phyloP scores from a whole-genome alignment of 805 yeast genomes.

The Maudiozyma pseudohumilis region DNA sequence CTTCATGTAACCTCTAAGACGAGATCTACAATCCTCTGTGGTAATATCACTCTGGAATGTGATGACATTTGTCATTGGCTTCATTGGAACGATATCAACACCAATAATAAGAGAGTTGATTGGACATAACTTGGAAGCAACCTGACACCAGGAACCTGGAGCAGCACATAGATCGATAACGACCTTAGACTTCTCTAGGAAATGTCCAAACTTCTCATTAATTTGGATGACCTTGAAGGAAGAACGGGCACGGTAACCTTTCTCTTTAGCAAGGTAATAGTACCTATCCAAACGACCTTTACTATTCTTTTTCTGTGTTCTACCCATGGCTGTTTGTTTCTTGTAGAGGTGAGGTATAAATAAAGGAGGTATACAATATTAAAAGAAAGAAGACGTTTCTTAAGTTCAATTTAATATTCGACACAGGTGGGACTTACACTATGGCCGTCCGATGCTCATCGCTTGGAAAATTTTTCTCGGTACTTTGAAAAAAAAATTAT shows the following conservation, averaged over 20 bases:
- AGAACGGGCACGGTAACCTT: slow-evolving; percentile 98
- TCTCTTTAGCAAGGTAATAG: slow-evolving; percentile 93
- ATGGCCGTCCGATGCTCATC: slow-evolving; percentile 8
- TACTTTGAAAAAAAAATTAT: not conserved
- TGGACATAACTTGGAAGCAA: slow-evolving; percentile 89
- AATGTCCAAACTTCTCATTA: slow-evolving; percentile 93
- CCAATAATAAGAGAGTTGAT: slow-evolving; percentile 89
- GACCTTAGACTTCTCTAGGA: slow-evolving; percentile 86
- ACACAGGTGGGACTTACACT: too few relatives aligned
- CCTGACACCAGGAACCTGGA: slow-evolving; percentile 99
- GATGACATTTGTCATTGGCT: slow-evolving; percentile 88
- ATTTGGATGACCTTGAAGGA: slow-evolving; percentile 91
- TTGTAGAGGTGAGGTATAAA: not conserved
- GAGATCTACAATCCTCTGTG: slow-evolving; percentile 94
- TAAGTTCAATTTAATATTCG: not conserved
- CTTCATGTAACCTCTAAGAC: slow-evolving; percentile 88
- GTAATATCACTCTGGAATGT: slow-evolving; percentile 96
- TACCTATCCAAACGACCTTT: slow-evolving; percentile 99
- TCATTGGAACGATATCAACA: slow-evolving; percentile 97
- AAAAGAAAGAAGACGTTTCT: not conserved
- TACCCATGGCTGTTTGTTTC: slow-evolving; percentile 51
- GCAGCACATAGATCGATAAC: slow-evolving; percentile 98
- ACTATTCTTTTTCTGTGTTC: slow-evolving; percentile 86
- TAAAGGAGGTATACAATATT: not conserved
- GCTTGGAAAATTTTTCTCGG: slow-evolving; percentile 6